Evolutionary conservation across 371 early-diverging fungal species (phyloP).

Genomic region (Mucor indicus): DNA sequence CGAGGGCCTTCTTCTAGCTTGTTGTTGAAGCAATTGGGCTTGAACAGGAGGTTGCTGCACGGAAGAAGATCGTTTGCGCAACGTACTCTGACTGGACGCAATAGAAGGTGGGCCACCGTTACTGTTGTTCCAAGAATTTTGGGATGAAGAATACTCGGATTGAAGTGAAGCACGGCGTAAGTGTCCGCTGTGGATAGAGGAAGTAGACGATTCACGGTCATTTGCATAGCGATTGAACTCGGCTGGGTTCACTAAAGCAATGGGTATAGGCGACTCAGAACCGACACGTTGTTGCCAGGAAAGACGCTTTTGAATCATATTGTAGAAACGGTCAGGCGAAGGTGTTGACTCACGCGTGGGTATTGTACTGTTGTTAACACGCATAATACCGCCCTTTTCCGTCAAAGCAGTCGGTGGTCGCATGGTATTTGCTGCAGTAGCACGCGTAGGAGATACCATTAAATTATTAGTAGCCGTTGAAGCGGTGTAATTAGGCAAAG

Average conservation of each 20-base stretch:
- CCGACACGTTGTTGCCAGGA: slow-evolving; percentile 36
- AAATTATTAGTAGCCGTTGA: background rate
- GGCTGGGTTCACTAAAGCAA: slow-evolving; percentile 39
- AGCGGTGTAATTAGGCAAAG: slow-evolving; percentile 14
- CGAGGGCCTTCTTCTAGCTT: slow-evolving; percentile 32
- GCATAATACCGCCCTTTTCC: slow-evolving; percentile 14
- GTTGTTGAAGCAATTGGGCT: slow-evolving; percentile 7
- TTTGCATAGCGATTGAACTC: slow-evolving; percentile 43
- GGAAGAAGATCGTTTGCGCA: slow-evolving; percentile 25
- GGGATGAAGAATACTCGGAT: slow-evolving; percentile 43
- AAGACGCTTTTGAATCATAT: slow-evolving; percentile 43
- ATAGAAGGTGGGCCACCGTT: background rate
- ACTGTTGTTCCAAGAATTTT: slow-evolving; percentile 26
- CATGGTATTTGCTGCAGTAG: slow-evolving; percentile 11
- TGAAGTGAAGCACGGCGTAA: slow-evolving; percentile 44
- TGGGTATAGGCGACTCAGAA: slow-evolving; percentile 42
- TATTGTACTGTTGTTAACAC: slow-evolving; percentile 10
- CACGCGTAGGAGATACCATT: slow-evolving; percentile 6
- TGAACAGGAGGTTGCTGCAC: slow-evolving; percentile 23
- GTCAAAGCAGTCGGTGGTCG: slow-evolving; percentile 17
- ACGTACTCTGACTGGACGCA: slow-evolving; percentile 22
- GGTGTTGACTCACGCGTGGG: slow-evolving; percentile 24
- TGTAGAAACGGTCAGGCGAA: slow-evolving; percentile 46
- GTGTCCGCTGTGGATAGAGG: slow-evolving; percentile 49
- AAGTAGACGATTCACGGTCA: slow-evolving; percentile 47